These are phyloP conservation scores for Ophiognomonia clavigignenti-juglandacearum DNA, from an alignment of 2,329 filamentous ascomycete genomes.

Conservation along the genomic window DNA sequence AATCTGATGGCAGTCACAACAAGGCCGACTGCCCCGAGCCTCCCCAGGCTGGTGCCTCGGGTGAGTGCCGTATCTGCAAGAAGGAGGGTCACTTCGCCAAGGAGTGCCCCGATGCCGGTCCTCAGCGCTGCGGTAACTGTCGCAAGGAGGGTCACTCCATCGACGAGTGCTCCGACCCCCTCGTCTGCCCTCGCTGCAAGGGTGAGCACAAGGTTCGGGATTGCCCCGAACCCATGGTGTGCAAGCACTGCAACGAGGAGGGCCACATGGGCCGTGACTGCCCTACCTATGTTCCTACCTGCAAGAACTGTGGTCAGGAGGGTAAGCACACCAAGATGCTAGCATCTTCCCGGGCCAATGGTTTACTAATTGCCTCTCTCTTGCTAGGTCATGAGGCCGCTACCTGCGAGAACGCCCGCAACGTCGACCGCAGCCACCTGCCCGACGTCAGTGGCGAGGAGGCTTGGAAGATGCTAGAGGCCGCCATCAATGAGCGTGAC, in stretches of 20 bases:
- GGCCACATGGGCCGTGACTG: slow-evolving; percentile 51
- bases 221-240: slow-evolving; percentile 36
- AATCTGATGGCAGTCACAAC: slow-evolving; percentile 43
- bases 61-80: slow-evolving; percentile 35
- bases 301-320: slow-evolving; percentile 57
- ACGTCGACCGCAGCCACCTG: slow-evolving; percentile 49
- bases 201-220: slow-evolving; percentile 47
- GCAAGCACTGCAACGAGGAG: slow-evolving; percentile 38
- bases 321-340: slow-evolving; percentile 37
- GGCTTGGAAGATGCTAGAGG: slow-evolving; percentile 53
- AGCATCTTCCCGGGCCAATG: not conserved
- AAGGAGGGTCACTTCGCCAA: slow-evolving; percentile 48
- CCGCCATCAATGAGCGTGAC: slow-evolving; percentile 49
- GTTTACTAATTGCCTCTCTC: slow-evolving; percentile 6
- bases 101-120: slow-evolving; percentile 41
- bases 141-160: slow-evolving; percentile 48
- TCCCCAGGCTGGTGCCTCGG: slow-evolving; percentile 33
- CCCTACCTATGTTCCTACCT: slow-evolving; percentile 44
- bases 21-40: slow-evolving; percentile 59
- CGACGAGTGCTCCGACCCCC: slow-evolving; percentile 54
- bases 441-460: slow-evolving; percentile 45
- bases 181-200: slow-evolving; percentile 37
- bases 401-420: slow-evolving; percentile 56
- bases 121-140: slow-evolving; percentile 34
- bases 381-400: slow-evolving; percentile 47